Evolutionary conservation across 352 stramenopile species (phyloP).

Genomic region (Phytophthora capsici): DNA sequence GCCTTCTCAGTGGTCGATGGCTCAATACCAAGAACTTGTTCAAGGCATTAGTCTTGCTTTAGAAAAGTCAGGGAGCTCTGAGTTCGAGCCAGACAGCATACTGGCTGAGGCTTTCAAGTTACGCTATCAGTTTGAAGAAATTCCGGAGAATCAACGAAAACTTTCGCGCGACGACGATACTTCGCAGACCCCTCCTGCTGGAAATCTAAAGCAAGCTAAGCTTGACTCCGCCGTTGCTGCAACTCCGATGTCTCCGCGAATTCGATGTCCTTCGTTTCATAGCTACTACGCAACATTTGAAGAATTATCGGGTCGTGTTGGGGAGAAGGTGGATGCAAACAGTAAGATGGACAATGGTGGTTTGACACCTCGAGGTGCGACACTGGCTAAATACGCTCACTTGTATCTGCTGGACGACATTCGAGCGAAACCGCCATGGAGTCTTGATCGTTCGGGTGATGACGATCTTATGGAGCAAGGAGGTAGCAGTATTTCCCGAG

Average conservation of each 20-base stretch:
- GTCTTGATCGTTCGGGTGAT: conserved; percentile 43
- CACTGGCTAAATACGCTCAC: conserved; percentile 81
- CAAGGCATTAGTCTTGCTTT: conserved; percentile 63
- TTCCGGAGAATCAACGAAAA: conserved; percentile 65
- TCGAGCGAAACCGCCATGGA: conserved; percentile 63
- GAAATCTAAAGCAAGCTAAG: conserved; percentile 10
- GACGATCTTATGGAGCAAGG: conserved; percentile 49
- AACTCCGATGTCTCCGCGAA: conserved; percentile 31
- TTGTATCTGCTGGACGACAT: conserved; percentile 75
- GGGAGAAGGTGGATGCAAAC: not conserved
- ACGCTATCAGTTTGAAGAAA: conserved; percentile 75
- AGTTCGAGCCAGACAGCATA: conserved; percentile 44
- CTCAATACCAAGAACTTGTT: conserved; percentile 70
- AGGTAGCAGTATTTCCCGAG: not conserved
- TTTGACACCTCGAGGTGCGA: conserved; percentile 70
- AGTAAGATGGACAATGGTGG: conserved; percentile 6
- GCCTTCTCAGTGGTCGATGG: conserved; percentile 52
- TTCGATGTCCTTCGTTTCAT: conserved; percentile 73
- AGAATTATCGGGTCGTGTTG: conserved; percentile 38
- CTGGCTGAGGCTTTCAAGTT: conserved; percentile 58
- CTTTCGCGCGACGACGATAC: conserved; percentile 31
- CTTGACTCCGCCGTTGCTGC: conserved; percentile 13
- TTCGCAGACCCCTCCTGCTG: not conserved
- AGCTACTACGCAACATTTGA: conserved; percentile 82
- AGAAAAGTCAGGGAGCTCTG: conserved; percentile 44